Base-by-base conservation (phyloP, 176 grass and related monocot species). In the Ensete glaucum region DNA sequence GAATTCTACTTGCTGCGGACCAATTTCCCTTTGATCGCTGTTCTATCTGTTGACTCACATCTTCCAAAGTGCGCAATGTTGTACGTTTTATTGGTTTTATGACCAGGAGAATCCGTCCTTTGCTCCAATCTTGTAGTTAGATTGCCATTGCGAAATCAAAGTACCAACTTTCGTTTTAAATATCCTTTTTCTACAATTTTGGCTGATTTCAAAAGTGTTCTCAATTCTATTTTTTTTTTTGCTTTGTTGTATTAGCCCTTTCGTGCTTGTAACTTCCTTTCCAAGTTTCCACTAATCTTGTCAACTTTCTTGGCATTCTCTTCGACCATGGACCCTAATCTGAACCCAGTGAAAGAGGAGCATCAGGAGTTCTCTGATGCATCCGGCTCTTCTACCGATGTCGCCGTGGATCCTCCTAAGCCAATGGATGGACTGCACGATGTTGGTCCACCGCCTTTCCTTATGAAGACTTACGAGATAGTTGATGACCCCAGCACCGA, bases 401-500 rank as follows among this genome's bases (percentile, higher is more conserved):
- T 48, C 20, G 57, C 64, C 2, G 29, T 57, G 49, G 84, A 79
- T 51, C 75, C 82, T 20, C 90, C 94, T 2, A 90, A 67, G 82
- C 90, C 90, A 22, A 83, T 97, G 78, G 90, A 93, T 64, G 88
- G 94, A 17, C 72, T 97, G 83, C 84, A 93, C 12, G 94, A 93
- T 15, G 71, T 68, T 0, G 88, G 94, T 52, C 94, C 94, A 1
- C 94, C 94, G 19, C 94, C 94, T 2, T 98, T 98, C 79, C 90
- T 98, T 5, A 91, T 77, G 2, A 98, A 98, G 78, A 98, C 90
- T 0, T 98, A 98, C 9, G 94, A 93, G 56, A 93, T 91, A 84
- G 88, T 93, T 0, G 90, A 93, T 17, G 94, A 93, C 52, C 64
- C 64, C 1, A 57, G 14, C 29, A 98, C 88, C 29, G 76, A 98